Conservation (phyloP, 768 basidiomycete genomes). For the Dictyophora rubrovolvata region DNA sequence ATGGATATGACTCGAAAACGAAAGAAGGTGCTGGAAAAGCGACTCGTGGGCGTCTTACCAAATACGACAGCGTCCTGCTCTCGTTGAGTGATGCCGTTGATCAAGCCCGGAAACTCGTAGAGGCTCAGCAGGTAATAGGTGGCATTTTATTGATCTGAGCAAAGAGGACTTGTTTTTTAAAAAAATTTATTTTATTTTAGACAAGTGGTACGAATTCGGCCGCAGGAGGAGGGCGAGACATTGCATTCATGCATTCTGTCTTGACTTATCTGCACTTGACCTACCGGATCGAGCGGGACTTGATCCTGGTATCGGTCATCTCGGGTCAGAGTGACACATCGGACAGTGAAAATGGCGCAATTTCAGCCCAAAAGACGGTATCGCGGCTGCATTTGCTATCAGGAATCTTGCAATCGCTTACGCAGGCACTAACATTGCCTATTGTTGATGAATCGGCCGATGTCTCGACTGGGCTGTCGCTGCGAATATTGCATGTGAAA, state of each 20-base stretch:
- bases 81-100: conserved; percentile 87
- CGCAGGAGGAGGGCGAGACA: conserved; percentile 45
- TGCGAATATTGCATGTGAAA: conserved; percentile 61
- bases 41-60: conserved; percentile 70
- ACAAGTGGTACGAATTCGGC: conserved; percentile 31
- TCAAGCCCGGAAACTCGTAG: conserved; percentile 66
- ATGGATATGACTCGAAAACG: conserved; percentile 24
- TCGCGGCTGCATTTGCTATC: conserved; percentile 38
- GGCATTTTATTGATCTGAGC: neutral
- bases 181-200: conserved; percentile 17
- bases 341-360: neutral
- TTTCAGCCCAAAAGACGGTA: conserved; percentile 1
- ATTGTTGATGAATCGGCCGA: conserved; percentile 86
- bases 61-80: conserved; percentile 77
- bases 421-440: conserved; percentile 72
- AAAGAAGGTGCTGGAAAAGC: conserved; percentile 28
- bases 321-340: conserved; percentile 6
- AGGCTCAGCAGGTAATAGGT: conserved; percentile 68
- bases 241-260: conserved; percentile 78
- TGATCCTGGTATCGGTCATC: conserved; percentile 63
- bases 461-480: conserved; percentile 68
- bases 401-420: conserved; percentile 72
- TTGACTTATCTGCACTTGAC: conserved; percentile 82
- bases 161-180: conserved; percentile 7
- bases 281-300: conserved; percentile 80